Conservation (phyloP, 2,329 filamentous ascomycete genomes). For the Aureobasidium sp. region DNA sequence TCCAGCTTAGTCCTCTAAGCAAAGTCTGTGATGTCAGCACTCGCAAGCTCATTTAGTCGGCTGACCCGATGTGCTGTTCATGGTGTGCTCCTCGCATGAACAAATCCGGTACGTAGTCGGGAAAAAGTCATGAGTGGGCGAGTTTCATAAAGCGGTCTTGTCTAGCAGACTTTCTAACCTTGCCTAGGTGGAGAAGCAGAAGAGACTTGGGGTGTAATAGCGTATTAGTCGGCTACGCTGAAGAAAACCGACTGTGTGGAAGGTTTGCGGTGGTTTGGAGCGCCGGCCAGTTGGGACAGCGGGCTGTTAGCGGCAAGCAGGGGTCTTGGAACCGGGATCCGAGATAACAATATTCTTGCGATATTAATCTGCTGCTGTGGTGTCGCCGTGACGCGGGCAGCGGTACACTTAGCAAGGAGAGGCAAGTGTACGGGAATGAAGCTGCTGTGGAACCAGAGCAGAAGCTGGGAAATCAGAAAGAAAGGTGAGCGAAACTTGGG, state of each 20-base stretch:
- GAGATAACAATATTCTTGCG: constrained; percentile 8
- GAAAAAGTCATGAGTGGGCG: neutral
- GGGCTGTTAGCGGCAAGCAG: constrained; percentile 16
- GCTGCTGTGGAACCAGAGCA: constrained; percentile 9
- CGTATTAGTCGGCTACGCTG: constrained; percentile 13
- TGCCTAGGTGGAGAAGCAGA: neutral
- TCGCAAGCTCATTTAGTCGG: constrained; percentile 10
- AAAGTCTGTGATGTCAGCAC: constrained; percentile 15
- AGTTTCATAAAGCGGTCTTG: neutral
- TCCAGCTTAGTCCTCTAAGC: neutral
- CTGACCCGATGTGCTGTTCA: constrained; percentile 10
- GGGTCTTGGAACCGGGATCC: constrained; percentile 16
- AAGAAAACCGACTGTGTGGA: constrained; percentile 14
- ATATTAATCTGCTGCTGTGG: constrained; percentile 6
- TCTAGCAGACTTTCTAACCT: neutral
- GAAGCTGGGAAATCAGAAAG: neutral
- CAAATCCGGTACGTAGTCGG: neutral
- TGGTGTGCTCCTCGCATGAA: constrained; percentile 15
- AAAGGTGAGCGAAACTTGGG: constrained; percentile 10
- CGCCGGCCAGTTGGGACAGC: constrained; percentile 15
- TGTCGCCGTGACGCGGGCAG: neutral
- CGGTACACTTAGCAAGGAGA: neutral
- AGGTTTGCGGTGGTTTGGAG: constrained; percentile 15
- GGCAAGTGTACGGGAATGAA: neutral
- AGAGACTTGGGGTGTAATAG: neutral